Evolutionary conservation across 2,329 filamentous ascomycete genomes (phyloP).

Genomic region (Aspergillus sp.): DNA sequence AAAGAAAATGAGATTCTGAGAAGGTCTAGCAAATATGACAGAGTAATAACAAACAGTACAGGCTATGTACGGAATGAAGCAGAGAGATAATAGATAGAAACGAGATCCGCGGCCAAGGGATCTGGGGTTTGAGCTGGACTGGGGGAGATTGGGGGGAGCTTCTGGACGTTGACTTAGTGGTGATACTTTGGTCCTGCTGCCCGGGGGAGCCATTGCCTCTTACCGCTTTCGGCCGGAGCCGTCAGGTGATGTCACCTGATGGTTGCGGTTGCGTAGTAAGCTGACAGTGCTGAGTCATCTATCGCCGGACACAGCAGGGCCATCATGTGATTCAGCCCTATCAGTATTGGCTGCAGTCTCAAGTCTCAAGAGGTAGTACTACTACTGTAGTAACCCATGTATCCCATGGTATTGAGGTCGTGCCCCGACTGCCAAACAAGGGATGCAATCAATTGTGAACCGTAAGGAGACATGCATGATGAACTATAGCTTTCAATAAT

Average conservation of each 20-base stretch:
- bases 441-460: too few relatives aligned
- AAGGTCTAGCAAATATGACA: background rate
- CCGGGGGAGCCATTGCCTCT: conserved; percentile 2
- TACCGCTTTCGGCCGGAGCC: conserved; percentile 11
- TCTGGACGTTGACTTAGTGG: background rate
- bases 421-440: background rate
- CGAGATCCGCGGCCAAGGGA: background rate
- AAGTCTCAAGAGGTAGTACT: too few relatives aligned
- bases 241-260: conserved; percentile 17
- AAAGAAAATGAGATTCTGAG: background rate
- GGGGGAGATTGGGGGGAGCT: background rate
- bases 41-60: background rate
- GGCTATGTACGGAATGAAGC: background rate
- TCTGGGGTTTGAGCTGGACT: background rate
- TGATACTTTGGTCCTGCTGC: conserved; percentile 1
- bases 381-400: background rate
- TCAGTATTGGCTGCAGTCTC: background rate
- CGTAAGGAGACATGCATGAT: too few relatives aligned
- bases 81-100: background rate
- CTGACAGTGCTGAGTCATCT: conserved; percentile 2
- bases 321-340: conserved; percentile 22
- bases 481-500: too few relatives aligned
- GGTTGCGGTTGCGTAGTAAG: background rate
- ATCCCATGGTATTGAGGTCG: background rate
- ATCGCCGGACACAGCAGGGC: background rate